Percentiles rank a stretch among this genome's conserved stretches.
Evolutionary conservation across 2,329 filamentous ascomycete genomes (phyloP).

Genomic region (Rhynchosporium graminicola): DNA sequence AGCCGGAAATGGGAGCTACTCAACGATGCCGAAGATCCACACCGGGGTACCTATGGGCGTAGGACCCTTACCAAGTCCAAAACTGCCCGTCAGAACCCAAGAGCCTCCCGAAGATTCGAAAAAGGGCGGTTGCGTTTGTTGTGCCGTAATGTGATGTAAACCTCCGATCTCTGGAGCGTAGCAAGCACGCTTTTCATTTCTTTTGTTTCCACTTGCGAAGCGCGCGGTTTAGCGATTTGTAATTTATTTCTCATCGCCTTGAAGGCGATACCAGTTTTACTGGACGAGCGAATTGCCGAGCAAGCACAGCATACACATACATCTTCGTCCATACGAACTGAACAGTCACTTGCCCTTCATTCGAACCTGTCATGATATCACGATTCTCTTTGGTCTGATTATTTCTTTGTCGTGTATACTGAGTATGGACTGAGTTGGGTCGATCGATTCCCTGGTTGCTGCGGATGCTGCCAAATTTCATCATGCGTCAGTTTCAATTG

Average conservation of each 20-base stretch:
- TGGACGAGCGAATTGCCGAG: slow-evolving; percentile 10
- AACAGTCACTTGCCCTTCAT: slow-evolving; percentile 13
- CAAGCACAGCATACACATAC: slow-evolving; percentile 13
- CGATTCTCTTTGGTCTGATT: slow-evolving; percentile 22
- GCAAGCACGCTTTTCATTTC: slow-evolving; percentile 17
- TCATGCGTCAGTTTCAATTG: background rate
- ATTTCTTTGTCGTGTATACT: slow-evolving; percentile 14
- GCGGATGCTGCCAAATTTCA: slow-evolving; percentile 10
- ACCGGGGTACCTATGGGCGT: slow-evolving; percentile 44
- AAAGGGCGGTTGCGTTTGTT: slow-evolving; percentile 50
- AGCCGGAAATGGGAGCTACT: slow-evolving; percentile 51
- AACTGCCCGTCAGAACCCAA: slow-evolving; percentile 52
- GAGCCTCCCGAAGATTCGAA: slow-evolving; percentile 54
- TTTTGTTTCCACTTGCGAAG: slow-evolving; percentile 19
- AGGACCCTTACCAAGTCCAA: slow-evolving; percentile 32
- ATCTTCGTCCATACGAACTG: background rate
- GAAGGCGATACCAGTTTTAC: slow-evolving; percentile 9
- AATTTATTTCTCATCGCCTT: slow-evolving; percentile 11
- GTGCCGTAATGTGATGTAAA: slow-evolving; percentile 49
- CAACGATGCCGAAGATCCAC: slow-evolving; percentile 39
- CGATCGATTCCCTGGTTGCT: slow-evolving; percentile 23
- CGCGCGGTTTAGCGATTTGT: slow-evolving; percentile 12
- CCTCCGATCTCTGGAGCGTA: background rate
- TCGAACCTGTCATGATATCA: slow-evolving; percentile 21
- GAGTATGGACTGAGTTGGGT: slow-evolving; percentile 8